phyloP scores from a whole-genome alignment of 768 basidiomycete genomes.

The Pisolithus microcarpus region DNA sequence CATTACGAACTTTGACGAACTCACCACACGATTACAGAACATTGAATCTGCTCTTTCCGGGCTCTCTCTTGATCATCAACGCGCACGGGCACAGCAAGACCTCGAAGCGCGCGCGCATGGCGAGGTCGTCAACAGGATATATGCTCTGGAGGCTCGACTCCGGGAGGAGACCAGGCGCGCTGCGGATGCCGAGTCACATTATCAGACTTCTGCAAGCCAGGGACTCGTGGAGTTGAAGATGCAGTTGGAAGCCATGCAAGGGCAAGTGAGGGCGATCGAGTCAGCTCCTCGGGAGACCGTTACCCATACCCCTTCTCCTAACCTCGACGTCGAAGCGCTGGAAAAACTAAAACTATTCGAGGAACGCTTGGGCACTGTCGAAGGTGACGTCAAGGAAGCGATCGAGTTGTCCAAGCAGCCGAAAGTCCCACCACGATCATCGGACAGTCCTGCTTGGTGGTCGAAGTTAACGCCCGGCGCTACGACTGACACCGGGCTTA shows the following conservation, averaged over 20 bases:
- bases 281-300: constrained; percentile 15
- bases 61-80: constrained; percentile 50
- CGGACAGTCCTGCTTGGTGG: constrained; percentile 59
- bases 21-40: constrained; percentile 52
- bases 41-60: constrained; percentile 60
- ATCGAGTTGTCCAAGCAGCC: constrained; percentile 55
- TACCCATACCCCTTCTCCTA: constrained; percentile 9
- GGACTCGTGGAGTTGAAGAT: constrained; percentile 44
- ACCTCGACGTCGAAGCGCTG: constrained; percentile 51
- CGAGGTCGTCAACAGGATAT: constrained; percentile 50
- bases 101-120: constrained; percentile 42
- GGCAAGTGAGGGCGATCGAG: constrained; percentile 30
- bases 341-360: constrained; percentile 51
- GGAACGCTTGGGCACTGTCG: constrained; percentile 52
- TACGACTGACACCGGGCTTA: constrained; percentile 41
- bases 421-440: constrained; percentile 30
- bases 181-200: constrained; percentile 47
- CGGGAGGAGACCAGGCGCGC: constrained; percentile 38
- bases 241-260: constrained; percentile 49
- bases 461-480: constrained; percentile 48
- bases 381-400: constrained; percentile 63
- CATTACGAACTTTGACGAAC: constrained; percentile 57
- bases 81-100: constrained; percentile 43
- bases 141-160: constrained; percentile 49
- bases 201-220: constrained; percentile 37